phyloP scores from a whole-genome alignment of 2,329 filamentous ascomycete species.

The Lachnum nothofagi region DNA sequence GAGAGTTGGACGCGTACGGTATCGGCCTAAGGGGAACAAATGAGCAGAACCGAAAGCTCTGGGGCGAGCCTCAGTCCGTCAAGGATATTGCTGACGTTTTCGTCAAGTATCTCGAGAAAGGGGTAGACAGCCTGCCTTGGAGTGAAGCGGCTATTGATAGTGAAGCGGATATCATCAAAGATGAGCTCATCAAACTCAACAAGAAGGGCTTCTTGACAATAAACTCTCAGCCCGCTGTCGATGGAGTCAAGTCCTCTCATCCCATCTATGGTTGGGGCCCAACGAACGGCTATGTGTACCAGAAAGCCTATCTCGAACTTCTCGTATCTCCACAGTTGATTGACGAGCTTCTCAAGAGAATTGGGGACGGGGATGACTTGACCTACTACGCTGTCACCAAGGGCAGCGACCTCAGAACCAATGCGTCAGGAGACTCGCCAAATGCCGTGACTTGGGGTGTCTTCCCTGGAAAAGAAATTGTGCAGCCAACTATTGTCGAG shows the following conservation, averaged over 20 bases:
- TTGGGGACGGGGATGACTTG: slow-evolving; percentile 72
- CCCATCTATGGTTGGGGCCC: slow-evolving; percentile 92
- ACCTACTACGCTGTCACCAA: slow-evolving; percentile 94
- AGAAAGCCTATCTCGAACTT: slow-evolving; percentile 94
- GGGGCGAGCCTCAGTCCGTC: slow-evolving; percentile 78
- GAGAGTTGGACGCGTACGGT: slow-evolving; percentile 89
- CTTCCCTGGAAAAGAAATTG: slow-evolving; percentile 96
- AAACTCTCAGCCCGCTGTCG: slow-evolving; percentile 94
- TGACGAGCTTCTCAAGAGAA: slow-evolving; percentile 68
- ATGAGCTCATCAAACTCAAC: slow-evolving; percentile 77
- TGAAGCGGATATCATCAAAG: slow-evolving; percentile 74
- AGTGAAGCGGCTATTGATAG: slow-evolving; percentile 81
- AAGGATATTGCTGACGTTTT: slow-evolving; percentile 80
- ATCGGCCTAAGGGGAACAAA: slow-evolving; percentile 92
- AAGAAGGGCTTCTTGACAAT: slow-evolving; percentile 83
- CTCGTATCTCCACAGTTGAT: slow-evolving; percentile 78
- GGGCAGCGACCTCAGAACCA: slow-evolving; percentile 74
- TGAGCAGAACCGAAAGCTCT: slow-evolving; percentile 90
- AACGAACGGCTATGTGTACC: slow-evolving; percentile 91
- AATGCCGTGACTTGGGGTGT: slow-evolving; percentile 99
- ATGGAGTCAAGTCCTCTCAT: slow-evolving; percentile 83
- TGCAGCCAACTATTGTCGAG: slow-evolving; percentile 99
- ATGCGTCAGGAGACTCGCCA: slow-evolving; percentile 77
- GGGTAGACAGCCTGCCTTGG: slow-evolving; percentile 83
- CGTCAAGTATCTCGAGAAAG: slow-evolving; percentile 74